Percentiles rank a stretch among this genome's conserved stretches.
Evolutionary conservation across 192 early-diverging fungal species (phyloP).

Genomic region (Gryganskiella cystojenkinii): DNA sequence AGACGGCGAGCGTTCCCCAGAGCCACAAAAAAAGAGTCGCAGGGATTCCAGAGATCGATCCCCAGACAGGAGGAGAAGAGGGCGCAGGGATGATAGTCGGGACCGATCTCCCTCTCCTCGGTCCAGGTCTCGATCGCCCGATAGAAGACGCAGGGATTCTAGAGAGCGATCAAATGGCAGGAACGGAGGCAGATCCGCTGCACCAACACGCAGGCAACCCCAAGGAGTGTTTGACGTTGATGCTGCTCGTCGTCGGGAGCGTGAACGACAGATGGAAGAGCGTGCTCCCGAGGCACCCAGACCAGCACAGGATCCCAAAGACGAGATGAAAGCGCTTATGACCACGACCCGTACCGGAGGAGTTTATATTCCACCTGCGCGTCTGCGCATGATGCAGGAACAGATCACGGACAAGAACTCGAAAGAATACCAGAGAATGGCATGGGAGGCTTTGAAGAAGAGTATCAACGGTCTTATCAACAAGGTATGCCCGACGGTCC

Average conservation of each 20-base stretch:
- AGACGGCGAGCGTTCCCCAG: neutral
- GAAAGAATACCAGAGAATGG: slow-evolving; percentile 85
- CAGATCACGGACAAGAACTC: slow-evolving; percentile 75
- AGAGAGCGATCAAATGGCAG: slow-evolving; percentile 3
- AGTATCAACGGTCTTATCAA: slow-evolving; percentile 95
- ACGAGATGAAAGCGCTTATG: slow-evolving; percentile 55
- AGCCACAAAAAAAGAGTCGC: slow-evolving; percentile 7
- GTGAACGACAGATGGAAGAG: slow-evolving; percentile 51
- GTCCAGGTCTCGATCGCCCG: neutral
- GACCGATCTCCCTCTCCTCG: too few species aligned
- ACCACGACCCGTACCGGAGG: slow-evolving; percentile 70
- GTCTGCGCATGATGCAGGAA: slow-evolving; percentile 79
- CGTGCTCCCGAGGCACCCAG: slow-evolving; percentile 29
- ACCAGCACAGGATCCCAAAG: slow-evolving; percentile 52
- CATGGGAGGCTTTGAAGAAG: slow-evolving; percentile 96
- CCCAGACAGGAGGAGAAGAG: neutral
- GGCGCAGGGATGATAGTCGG: neutral
- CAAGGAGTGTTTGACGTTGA: slow-evolving; percentile 36
- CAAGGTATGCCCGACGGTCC: slow-evolving; percentile 66
- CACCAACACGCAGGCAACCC: neutral
- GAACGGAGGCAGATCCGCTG: neutral
- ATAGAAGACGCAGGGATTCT: neutral
- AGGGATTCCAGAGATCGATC: slow-evolving; percentile 27
- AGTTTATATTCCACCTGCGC: slow-evolving; percentile 88
- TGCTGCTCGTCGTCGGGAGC: slow-evolving; percentile 40